A percentile compares a stretch with the other conserved stretches of the same genome.
Evolutionary conservation across 1,284 basidiomycete species (phyloP).

Genomic region (Inonotus hispidus): DNA sequence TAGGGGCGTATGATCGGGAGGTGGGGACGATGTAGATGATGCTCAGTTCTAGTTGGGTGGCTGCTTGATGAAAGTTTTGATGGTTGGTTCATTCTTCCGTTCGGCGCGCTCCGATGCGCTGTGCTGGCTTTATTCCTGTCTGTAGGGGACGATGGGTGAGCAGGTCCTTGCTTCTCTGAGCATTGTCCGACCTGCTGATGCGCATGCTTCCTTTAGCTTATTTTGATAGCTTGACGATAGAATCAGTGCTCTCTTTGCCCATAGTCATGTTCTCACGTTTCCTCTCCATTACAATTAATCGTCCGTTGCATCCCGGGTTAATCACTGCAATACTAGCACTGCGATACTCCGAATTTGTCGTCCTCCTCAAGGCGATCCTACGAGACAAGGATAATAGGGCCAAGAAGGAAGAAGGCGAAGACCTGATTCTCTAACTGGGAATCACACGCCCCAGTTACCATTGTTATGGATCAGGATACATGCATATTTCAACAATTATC

Average conservation of each 20-base stretch:
- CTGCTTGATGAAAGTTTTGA: not conserved
- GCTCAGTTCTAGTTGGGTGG: not conserved
- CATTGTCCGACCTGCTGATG: not conserved
- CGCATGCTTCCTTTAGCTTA: not conserved
- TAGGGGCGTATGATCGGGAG: too few species aligned
- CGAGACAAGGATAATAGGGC: too few species aligned
- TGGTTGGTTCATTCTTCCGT: not conserved
- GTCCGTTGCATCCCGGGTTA: too few species aligned
- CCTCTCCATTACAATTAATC: too few species aligned
- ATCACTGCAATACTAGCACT: too few species aligned
- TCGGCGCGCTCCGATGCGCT: conserved; percentile 62
- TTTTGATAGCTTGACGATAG: not conserved
- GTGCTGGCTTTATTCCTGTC: conserved; percentile 40
- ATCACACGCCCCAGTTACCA: not conserved
- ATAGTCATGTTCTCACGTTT: not conserved
- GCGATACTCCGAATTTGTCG: too few species aligned
- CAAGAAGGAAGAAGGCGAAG: too few species aligned
- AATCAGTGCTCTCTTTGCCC: not conserved
- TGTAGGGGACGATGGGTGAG: not conserved
- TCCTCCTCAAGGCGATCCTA: too few species aligned
- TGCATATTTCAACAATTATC: not conserved
- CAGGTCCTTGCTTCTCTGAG: not conserved
- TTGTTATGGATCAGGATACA: not conserved
- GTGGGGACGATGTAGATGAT: not conserved
- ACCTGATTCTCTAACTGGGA: not conserved